Evolutionary conservation across 192 early-diverging fungal genomes (phyloP).

Genomic region (Chytriomyces sp.): DNA sequence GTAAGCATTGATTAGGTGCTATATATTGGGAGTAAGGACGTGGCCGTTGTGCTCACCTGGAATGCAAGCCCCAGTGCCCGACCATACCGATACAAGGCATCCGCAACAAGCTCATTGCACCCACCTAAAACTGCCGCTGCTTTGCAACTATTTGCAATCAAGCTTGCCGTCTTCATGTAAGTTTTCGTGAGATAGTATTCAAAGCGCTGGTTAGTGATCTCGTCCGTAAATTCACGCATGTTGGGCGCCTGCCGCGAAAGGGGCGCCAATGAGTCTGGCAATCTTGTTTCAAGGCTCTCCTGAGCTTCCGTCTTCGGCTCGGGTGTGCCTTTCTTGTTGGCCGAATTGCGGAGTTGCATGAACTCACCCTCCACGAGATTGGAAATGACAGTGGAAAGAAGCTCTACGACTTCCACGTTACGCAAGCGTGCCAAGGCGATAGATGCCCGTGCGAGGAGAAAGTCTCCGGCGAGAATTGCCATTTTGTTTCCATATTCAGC

Average conservation of each 20-base stretch:
- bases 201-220: slow-evolving; percentile 56
- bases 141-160: slow-evolving; percentile 92
- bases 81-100: slow-evolving; percentile 86
- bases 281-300: not conserved
- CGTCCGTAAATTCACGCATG: not conserved
- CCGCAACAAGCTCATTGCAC: slow-evolving; percentile 66
- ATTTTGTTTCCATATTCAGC: slow-evolving; percentile 95
- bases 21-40: slow-evolving; percentile 11
- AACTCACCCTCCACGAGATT: slow-evolving; percentile 97
- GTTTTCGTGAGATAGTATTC: slow-evolving; percentile 94
- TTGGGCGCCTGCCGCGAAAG: not conserved
- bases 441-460: slow-evolving; percentile 89
- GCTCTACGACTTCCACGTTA: slow-evolving; percentile 89
- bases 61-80: slow-evolving; percentile 91
- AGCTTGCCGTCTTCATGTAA: slow-evolving; percentile 91
- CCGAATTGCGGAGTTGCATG: slow-evolving; percentile 86
- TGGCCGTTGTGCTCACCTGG: slow-evolving; percentile 63
- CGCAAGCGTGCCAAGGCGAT: slow-evolving; percentile 86
- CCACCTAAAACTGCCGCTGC: slow-evolving; percentile 86
- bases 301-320: not conserved
- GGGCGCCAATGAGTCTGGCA: not conserved
- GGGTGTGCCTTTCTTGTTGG: slow-evolving; percentile 28
- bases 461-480: slow-evolving; percentile 91
- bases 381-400: slow-evolving; percentile 89
- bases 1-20: not conserved